Conservation (phyloP, 2,329 filamentous ascomycete species). For the Tolypocladium guangdongense region DNA sequence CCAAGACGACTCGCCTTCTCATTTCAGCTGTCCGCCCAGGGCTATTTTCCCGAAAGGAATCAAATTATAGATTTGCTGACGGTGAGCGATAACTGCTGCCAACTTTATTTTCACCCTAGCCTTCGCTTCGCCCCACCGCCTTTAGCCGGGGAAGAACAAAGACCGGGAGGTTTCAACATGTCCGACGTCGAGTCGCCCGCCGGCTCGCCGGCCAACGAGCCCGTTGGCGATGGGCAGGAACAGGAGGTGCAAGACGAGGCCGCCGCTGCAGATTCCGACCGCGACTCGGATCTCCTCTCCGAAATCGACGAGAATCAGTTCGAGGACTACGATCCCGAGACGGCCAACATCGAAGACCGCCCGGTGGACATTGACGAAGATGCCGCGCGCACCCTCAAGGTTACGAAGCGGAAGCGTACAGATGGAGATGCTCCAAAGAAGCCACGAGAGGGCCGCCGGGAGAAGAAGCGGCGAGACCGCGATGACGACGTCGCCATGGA, state of each 20-base stretch:
- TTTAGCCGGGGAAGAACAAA: background rate
- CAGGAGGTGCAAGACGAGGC: slow-evolving; percentile 29
- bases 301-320: slow-evolving; percentile 62
- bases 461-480: slow-evolving; percentile 48
- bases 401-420: slow-evolving; percentile 52
- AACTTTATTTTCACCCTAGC: background rate
- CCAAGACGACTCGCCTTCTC: background rate
- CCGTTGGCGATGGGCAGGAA: slow-evolving; percentile 30
- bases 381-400: slow-evolving; percentile 51
- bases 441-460: slow-evolving; percentile 61
- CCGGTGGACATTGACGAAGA: slow-evolving; percentile 60
- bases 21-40: background rate
- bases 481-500: slow-evolving; percentile 38
- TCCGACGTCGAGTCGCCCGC: slow-evolving; percentile 35
- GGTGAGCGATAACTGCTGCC: background rate
- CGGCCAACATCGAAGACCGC: slow-evolving; percentile 50
- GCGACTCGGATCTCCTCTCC: slow-evolving; percentile 49
- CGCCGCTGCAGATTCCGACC: slow-evolving; percentile 35
- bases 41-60: background rate
- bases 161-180: slow-evolving; percentile 17
- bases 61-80: too few species aligned
- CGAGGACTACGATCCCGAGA: slow-evolving; percentile 56
- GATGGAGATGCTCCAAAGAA: slow-evolving; percentile 58
- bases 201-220: slow-evolving; percentile 24
- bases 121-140: background rate